Base-by-base conservation (phyloP, 257 asterid genomes). In the Penstemon newberryi region DNA sequence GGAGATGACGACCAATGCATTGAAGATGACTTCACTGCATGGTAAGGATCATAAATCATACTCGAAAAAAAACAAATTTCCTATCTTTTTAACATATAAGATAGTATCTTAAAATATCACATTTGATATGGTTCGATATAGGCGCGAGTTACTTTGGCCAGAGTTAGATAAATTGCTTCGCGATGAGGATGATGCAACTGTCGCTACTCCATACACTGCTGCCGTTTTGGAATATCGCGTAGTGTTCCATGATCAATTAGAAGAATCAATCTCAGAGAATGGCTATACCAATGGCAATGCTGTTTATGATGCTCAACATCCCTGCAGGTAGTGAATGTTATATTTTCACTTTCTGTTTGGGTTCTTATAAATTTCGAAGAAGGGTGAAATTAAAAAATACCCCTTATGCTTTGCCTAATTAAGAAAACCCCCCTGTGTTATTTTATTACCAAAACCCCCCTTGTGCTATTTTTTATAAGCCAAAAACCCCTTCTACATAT, bases 1-100 rank as follows among this genome's bases (percentile, higher is more conserved):
- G 97, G 97, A 45, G 99, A 94, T 69, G 99, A 94, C 62, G 97
- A 94, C 68, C 97, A 94, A 60, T 91, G 96, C 86, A 94, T 94
- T 70, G 99, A 91, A 87, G 99, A 91, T 76, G 99, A 94, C 82
- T 89, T 88, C 75, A 0, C 96, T 60, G 84, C 95, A 70, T 94
- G 97, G 97, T 90, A 87, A 37, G 54, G 46, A 71, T 74, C 47
- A 57, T 41, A 56, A 58, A 46, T 51, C 10, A 47, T 43, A 40
- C 42, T 51, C 10, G 5, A 53, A 51, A 62, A 38, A 33, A 3
- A 51, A 63, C 67, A 47, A 19, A 7, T 64, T 19, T 55, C 37
- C 49, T 9, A 67, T 50, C 33, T 55, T 47, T 45, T 49, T 40
- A 50, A 46, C 50, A 25, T 33, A 3, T 52, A 4, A 11, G 46